Evolutionary conservation across 2,329 filamentous ascomycete species (phyloP).

Genomic region (Colletotrichum lentis): DNA sequence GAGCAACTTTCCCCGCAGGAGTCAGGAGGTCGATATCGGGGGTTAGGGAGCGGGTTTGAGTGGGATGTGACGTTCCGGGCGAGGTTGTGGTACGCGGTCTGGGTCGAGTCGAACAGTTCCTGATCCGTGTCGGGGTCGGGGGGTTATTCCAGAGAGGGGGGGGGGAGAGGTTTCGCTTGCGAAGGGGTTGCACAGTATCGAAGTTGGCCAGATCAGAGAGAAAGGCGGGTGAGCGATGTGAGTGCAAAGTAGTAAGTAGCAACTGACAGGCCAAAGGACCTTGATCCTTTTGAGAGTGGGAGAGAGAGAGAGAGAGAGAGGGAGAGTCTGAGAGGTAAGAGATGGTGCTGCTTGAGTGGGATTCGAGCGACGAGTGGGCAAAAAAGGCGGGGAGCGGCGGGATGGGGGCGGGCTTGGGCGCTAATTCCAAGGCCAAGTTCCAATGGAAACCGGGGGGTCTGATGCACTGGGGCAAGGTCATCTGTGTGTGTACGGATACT

Average conservation of each 20-base stretch:
- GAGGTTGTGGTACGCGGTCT: slow-evolving; percentile 27
- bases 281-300: slow-evolving; percentile 18
- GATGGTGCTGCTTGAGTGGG: slow-evolving; percentile 19
- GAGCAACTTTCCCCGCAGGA: slow-evolving; percentile 26
- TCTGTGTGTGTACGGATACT: not conserved
- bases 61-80: slow-evolving; percentile 9
- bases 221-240: not conserved
- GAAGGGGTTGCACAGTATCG: not conserved
- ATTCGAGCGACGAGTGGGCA: slow-evolving; percentile 29
- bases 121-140: slow-evolving; percentile 28
- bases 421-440: slow-evolving; percentile 36
- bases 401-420: slow-evolving; percentile 35
- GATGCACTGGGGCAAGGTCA: slow-evolving; percentile 13
- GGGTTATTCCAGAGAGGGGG: not conserved
- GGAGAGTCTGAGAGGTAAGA: too few species aligned
- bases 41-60: slow-evolving; percentile 10
- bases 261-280: slow-evolving; percentile 23
- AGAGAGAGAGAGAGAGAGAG: not conserved
- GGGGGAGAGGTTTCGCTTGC: slow-evolving; percentile 4
- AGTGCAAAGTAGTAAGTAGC: slow-evolving; percentile 7
- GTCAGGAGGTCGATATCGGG: slow-evolving; percentile 15
- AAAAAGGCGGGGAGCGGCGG: slow-evolving; percentile 35
- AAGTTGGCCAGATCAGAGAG: slow-evolving; percentile 6
- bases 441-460: slow-evolving; percentile 20
- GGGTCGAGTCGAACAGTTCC: slow-evolving; percentile 16